phyloP scores from a whole-genome alignment of 1,284 basidiomycete species.

The Mycena sp. region DNA sequence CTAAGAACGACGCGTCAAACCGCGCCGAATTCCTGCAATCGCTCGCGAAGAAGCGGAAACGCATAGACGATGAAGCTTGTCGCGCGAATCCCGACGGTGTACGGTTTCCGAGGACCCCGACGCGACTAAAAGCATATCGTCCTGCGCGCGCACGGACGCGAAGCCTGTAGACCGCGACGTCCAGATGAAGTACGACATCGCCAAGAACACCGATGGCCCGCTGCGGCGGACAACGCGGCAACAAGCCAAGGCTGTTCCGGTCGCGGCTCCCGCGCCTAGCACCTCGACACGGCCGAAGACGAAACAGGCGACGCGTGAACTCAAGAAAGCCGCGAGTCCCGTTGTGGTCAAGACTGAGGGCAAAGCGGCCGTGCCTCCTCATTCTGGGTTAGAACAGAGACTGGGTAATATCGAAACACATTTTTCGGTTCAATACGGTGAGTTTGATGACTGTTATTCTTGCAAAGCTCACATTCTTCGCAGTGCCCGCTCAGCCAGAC shows the following conservation, averaged over 20 bases:
- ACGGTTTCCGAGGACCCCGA: neutral
- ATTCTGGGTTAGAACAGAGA: conserved; percentile 71
- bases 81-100: conserved; percentile 31
- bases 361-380: conserved; percentile 18
- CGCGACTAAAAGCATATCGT: conserved; percentile 43
- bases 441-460: conserved; percentile 29
- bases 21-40: conserved; percentile 74
- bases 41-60: conserved; percentile 61
- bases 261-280: neutral
- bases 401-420: conserved; percentile 73
- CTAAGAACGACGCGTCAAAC: conserved; percentile 78
- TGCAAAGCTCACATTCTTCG: neutral
- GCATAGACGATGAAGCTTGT: conserved; percentile 36
- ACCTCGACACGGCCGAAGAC: conserved; percentile 18
- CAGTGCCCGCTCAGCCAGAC: conserved; percentile 76
- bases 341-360: conserved; percentile 31
- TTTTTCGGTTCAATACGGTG: conserved; percentile 77
- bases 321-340: conserved; percentile 27
- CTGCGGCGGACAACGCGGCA: conserved; percentile 63
- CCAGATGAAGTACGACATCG: conserved; percentile 86
- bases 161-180: conserved; percentile 73
- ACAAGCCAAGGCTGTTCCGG: neutral
- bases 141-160: conserved; percentile 79
- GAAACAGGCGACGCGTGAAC: conserved; percentile 19
- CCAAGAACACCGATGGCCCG: conserved; percentile 81